phyloP scores from a whole-genome alignment of 108 stramenopile species.

The Fragilaria radians region DNA sequence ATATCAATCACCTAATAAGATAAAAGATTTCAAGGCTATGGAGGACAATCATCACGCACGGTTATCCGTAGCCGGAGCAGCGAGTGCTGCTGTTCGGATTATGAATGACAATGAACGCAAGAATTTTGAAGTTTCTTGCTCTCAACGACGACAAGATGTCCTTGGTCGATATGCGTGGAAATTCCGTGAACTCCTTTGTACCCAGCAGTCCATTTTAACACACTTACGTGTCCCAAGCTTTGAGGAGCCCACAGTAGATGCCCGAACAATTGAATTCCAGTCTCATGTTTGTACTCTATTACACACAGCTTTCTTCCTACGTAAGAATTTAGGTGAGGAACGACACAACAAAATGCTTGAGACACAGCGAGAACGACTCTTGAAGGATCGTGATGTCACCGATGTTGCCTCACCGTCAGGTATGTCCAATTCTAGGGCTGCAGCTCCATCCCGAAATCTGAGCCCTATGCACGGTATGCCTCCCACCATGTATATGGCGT shows the following conservation, averaged over 20 bases:
- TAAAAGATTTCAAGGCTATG: conserved; percentile 17
- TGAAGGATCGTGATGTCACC: conserved; percentile 19
- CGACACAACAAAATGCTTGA: conserved; percentile 62
- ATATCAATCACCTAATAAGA: not conserved
- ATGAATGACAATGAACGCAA: conserved; percentile 61
- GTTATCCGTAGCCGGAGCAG: conserved; percentile 62
- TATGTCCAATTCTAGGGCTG: too few relatives aligned
- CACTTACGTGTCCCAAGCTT: conserved; percentile 67
- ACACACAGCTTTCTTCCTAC: conserved; percentile 81
- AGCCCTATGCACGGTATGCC: not conserved
- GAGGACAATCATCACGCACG: conserved; percentile 55
- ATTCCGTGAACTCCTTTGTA: conserved; percentile 59
- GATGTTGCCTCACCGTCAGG: too few relatives aligned
- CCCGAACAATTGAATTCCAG: conserved; percentile 41
- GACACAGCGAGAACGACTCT: conserved; percentile 52
- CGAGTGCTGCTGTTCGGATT: conserved; percentile 44
- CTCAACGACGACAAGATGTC: conserved; percentile 48
- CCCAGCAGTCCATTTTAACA: conserved; percentile 59
- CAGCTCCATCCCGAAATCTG: not conserved
- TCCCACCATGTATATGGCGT: conserved; percentile 1
- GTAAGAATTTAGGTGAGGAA: conserved; percentile 56
- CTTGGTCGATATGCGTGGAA: conserved; percentile 62
- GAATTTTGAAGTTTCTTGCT: conserved; percentile 43
- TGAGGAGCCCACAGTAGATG: conserved; percentile 74
- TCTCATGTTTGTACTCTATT: conserved; percentile 68